Base-by-base conservation (phyloP, 1,284 basidiomycete genomes). In the Ustilago cynodontis region DNA sequence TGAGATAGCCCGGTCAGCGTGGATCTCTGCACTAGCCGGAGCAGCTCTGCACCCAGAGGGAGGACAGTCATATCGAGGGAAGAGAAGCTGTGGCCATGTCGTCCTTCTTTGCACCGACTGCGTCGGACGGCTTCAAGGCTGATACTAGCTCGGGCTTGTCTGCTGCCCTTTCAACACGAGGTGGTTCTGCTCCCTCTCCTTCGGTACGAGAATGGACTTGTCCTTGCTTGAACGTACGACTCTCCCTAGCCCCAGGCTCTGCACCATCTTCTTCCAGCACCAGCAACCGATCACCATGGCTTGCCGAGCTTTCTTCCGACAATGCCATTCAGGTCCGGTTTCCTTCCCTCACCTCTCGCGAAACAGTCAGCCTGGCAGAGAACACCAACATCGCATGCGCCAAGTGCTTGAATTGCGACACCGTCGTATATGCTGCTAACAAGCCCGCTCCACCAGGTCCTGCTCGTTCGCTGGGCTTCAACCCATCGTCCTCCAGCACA, bases 391-490 rank as follows among this genome's bases (percentile, higher is more conserved):
- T 74, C 28, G 62, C 71, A 22, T 78, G 76, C 65, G 66, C 71
- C 14, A 72, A 64, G 31, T 79, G 77, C 62, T 50, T 77, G 49
- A 73, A 71, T 59, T 79, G 77, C 64, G 56, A 72, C 47, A 71
- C 70, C 0, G 43, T 79, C 53, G 63, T 74, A 29, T 79, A 79
- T 47, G 77, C 69, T 13, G 66, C 59, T 26, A 55, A 64, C 43
- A 76, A 71, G 39, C 74, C 74, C 3, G 70, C 75, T 0, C 77
- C 77, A 11, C 77, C 74, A 20, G 70, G 63, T 16, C 77, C 77
- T 2, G 51, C 62, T 13, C 57, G 77, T 45, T 51, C 77, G 1
- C 47, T 71, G 1, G 77, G 77, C 11, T 79, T 79, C 71, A 68
- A 65, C 61, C 58, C 69, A 0, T 59, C 69, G 6, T 37, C 65